phyloP scores from a whole-genome alignment of 495 filamentous ascomycete genomes.

The Hyaloscypha hepaticicola region DNA sequence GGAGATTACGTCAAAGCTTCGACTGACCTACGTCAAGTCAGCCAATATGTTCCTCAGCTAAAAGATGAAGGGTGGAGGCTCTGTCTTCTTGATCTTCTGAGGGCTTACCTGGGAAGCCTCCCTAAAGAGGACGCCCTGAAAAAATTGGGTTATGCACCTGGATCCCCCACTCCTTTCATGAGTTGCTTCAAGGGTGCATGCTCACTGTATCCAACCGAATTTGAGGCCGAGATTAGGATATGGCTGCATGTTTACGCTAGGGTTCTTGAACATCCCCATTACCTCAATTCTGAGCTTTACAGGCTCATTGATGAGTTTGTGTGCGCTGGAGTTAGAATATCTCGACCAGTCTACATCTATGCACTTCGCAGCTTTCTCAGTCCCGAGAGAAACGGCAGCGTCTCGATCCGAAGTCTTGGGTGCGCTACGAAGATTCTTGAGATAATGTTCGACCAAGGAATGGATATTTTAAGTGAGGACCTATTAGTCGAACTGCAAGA shows the following conservation, averaged over 20 bases:
- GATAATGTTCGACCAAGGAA: conserved; percentile 43
- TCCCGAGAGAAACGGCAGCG: not conserved
- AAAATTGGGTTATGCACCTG: conserved; percentile 43
- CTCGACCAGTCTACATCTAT: conserved; percentile 38
- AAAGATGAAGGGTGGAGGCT: conserved; percentile 19
- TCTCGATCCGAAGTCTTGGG: not conserved
- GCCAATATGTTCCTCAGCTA: conserved; percentile 8
- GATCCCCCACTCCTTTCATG: conserved; percentile 45
- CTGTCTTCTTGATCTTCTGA: conserved; percentile 32
- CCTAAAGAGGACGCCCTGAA: conserved; percentile 34
- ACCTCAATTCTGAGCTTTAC: conserved; percentile 38
- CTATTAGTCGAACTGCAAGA: conserved; percentile 46
- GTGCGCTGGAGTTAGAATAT: conserved; percentile 37
- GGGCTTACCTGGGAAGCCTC: conserved; percentile 39
- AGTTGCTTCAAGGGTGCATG: conserved; percentile 43
- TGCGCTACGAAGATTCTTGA: conserved; percentile 38
- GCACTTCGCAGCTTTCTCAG: conserved; percentile 41
- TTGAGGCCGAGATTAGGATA: conserved; percentile 35
- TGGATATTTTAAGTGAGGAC: conserved; percentile 43
- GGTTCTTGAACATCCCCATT: conserved; percentile 39
- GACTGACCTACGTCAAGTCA: conserved; percentile 7
- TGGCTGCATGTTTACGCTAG: conserved; percentile 42
- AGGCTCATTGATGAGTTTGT: conserved; percentile 36
- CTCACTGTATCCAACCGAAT: conserved; percentile 31
- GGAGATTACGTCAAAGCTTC: conserved; percentile 19